Base-by-base conservation (phyloP, 2,329 filamentous ascomycete genomes). In the Alternaria conjuncta region DNA sequence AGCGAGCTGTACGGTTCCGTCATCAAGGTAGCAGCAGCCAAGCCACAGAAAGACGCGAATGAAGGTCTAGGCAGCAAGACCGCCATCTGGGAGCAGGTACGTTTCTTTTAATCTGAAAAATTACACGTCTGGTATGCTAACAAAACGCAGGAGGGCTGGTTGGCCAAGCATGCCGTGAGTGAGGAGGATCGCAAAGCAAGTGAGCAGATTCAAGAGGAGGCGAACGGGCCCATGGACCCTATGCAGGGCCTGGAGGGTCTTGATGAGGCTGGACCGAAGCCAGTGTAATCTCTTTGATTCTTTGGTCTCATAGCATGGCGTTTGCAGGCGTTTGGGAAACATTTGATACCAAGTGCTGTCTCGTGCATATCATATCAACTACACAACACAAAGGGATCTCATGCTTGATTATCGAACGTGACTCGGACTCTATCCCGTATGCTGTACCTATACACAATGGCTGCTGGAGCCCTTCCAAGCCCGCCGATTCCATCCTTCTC, bases 171-270 rank as follows among this genome's bases (percentile, higher is more conserved):
- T 84, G 93, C 93, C 49, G 92, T 92, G 57, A 90, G 88, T 66
- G 92, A 96, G 67, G 93, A 96, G 78, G 92, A 96, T 75, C 87
- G 86, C 60, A 75, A 87, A 70, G 89, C 86, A 26, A 83, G 84
- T 43, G 88, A 90, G 46, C 83, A 86, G 70, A 84, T 84, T 54
- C 84, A 84, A 68, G 81, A 80, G 63, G 82, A 80, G 59, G 82
- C 83, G 36, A 87, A 86, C 69, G 85, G 82, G 47, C 86, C 87
- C 1, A 88, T 90, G 72, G 94, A 98, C 82, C 93, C 95, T 4
- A 99, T 99, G 96, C 93, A 97, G 82, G 95, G 94, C 32, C 83
- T 99, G 7, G 94, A 98, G 79, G 93, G 92, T 15, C 84, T 98
- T 58, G 96, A 98, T 81, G 92, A 98, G 73, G 96, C 95, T 59